Percentiles rank a stretch among this genome's conserved stretches.
Conservation (phyloP, 2,329 filamentous ascomycete genomes). For the Elsinoe arachidis region DNA sequence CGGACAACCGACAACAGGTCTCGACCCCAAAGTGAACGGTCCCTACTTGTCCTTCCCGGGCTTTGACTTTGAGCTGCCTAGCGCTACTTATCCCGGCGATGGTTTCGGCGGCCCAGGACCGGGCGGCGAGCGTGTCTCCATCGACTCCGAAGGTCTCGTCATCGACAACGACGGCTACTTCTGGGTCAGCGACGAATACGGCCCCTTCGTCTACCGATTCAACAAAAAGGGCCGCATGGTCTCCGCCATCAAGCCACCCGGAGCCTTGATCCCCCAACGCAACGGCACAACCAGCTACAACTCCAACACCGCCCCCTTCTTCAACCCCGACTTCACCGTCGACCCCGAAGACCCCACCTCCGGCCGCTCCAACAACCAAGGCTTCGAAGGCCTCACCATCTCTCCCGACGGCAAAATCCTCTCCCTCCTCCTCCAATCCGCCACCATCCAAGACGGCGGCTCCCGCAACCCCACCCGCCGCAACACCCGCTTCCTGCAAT, state of each 20-base stretch:
- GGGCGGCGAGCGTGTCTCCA: constrained; percentile 50
- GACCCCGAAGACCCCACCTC: constrained; percentile 49
- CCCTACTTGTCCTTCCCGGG: constrained; percentile 45
- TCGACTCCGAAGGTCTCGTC: constrained; percentile 61
- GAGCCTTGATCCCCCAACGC: constrained; percentile 55
- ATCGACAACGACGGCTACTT: constrained; percentile 53
- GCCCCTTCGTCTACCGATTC: constrained; percentile 63
- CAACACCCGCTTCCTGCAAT: constrained; percentile 55
- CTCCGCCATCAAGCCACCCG: constrained; percentile 54
- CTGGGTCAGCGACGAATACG: constrained; percentile 65
- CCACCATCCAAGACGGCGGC: constrained; percentile 54
- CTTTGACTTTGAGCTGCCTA: constrained; percentile 52
- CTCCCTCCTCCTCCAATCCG: constrained; percentile 58
- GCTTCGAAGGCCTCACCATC: constrained; percentile 62
- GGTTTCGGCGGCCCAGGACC: constrained; percentile 56
- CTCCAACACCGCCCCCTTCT: constrained; percentile 55
- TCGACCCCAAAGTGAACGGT: constrained; percentile 51
- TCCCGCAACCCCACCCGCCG: constrained; percentile 45
- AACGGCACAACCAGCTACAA: constrained; percentile 55
- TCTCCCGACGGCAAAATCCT: constrained; percentile 54
- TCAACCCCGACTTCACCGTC: constrained; percentile 42
- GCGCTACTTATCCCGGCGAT: constrained; percentile 55
- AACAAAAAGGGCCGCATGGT: constrained; percentile 49
- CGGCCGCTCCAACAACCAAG: constrained; percentile 64
- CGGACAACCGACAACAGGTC: constrained; percentile 53